Evolutionary conservation across 192 early-diverging fungal species (phyloP).

Genomic region (Backusella sp.): DNA sequence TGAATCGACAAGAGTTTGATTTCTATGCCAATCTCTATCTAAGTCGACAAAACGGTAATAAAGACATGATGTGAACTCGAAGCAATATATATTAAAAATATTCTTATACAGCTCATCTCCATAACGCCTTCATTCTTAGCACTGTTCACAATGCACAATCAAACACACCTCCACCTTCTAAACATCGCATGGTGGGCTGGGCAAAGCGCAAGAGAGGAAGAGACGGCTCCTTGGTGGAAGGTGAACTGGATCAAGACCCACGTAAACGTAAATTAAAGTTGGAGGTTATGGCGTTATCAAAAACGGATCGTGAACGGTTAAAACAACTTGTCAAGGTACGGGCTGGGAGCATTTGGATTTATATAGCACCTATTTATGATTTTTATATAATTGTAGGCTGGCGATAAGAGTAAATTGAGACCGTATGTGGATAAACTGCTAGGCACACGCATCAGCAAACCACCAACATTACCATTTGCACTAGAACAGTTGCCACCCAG

Average conservation of each 20-base stretch:
- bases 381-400: conserved; percentile 1
- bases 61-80: background rate
- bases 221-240: conserved; percentile 37
- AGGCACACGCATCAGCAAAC: conserved; percentile 38
- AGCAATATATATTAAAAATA: background rate
- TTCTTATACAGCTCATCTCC: conserved; percentile 45
- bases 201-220: conserved; percentile 49
- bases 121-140: conserved; percentile 76
- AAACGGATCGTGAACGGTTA: conserved; percentile 63
- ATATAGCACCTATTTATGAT: background rate
- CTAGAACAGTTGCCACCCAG: conserved; percentile 48
- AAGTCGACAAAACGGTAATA: conserved; percentile 45
- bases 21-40: conserved; percentile 74
- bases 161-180: conserved; percentile 61
- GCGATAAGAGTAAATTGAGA: conserved; percentile 17
- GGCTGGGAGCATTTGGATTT: background rate
- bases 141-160: conserved; percentile 77
- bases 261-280: conserved; percentile 64
- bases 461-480: conserved; percentile 47
- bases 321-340: conserved; percentile 60
- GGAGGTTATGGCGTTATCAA: conserved; percentile 67
- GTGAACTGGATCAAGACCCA: conserved; percentile 42
- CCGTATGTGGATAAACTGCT: conserved; percentile 25
- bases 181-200: conserved; percentile 57
- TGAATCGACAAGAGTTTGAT: conserved; percentile 78